Evolutionary conservation across 164 flowering plant genomes (phyloP).

Genomic region (Vitis rotundifolia): DNA sequence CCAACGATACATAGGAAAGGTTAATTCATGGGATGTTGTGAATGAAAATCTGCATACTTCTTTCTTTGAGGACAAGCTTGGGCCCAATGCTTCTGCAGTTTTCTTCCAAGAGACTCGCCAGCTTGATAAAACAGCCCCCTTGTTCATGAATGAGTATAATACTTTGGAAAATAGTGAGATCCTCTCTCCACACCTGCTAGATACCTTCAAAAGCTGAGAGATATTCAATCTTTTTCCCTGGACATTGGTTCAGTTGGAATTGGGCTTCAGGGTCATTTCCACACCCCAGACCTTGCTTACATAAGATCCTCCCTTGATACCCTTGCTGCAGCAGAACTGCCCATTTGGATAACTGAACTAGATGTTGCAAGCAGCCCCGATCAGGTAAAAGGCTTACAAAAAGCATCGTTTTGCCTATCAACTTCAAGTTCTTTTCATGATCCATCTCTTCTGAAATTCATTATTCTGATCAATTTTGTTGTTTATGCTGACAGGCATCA

Average conservation of each 20-base stretch:
- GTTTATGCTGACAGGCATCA: constrained; percentile 34
- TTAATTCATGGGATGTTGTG: constrained; percentile 80
- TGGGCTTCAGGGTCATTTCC: constrained; percentile 68
- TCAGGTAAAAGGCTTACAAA: constrained; percentile 39
- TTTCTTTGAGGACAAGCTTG: constrained; percentile 56
- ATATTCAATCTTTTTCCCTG: constrained; percentile 16
- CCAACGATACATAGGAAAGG: constrained; percentile 48
- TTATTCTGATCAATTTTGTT: too few species aligned
- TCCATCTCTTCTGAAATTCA: too few species aligned
- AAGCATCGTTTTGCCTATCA: too few species aligned
- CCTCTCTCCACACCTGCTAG: constrained; percentile 25
- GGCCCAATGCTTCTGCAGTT: constrained; percentile 25
- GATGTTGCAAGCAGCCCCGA: constrained; percentile 39
- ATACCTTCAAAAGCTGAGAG: constrained; percentile 46
- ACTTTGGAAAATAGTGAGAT: constrained; percentile 45
- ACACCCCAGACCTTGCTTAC: constrained; percentile 49
- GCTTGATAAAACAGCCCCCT: constrained; percentile 27
- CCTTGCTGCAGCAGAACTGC: constrained; percentile 51
- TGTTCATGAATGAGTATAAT: constrained; percentile 75
- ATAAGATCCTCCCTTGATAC: constrained; percentile 62
- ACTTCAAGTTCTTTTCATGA: too few species aligned
- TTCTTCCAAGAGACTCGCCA: constrained; percentile 28
- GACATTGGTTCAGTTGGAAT: constrained; percentile 33
- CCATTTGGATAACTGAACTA: constrained; percentile 79
- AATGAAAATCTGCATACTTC: constrained; percentile 68